Percentiles rank a stretch among this genome's conserved stretches.
These are phyloP conservation scores for Xylaria sp. DNA, from an alignment of 2,329 filamentous ascomycete genomes.

Conservation along the genomic window DNA sequence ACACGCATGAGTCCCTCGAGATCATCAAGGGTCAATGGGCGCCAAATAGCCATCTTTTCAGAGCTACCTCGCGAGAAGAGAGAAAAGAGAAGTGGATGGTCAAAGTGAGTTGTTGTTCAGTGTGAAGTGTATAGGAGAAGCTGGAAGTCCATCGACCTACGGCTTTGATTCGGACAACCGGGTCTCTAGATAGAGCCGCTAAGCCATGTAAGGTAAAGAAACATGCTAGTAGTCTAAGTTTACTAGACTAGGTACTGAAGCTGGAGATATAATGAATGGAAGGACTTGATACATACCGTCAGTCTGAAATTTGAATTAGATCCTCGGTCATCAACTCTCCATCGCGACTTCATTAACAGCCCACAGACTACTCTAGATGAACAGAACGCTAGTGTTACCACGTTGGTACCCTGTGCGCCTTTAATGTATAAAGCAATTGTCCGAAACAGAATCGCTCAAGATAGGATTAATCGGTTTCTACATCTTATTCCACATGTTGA, in stretches of 20 bases:
- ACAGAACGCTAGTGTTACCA: no score
- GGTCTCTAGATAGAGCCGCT: neutral
- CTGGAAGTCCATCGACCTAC: neutral
- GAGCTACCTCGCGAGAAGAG: neutral
- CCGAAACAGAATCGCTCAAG: no score
- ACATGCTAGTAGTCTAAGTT: no score
- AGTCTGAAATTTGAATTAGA: no score
- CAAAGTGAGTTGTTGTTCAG: neutral
- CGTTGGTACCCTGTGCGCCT: no score
- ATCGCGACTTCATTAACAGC: no score
- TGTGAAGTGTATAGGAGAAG: neutral
- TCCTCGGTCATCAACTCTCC: no score
- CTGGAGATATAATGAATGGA: no score
- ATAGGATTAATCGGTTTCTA: neutral
- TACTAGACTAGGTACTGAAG: no score
- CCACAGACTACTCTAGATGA: no score
- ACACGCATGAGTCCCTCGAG: conserved; percentile 45
- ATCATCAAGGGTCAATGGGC: conserved; percentile 44
- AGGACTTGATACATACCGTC: neutral
- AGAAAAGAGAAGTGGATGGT: neutral
- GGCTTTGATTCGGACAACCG: neutral
- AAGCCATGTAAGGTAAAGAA: neutral
- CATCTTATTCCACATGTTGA: neutral
- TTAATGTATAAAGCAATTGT: no score
- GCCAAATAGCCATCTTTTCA: conserved; percentile 42